Conservation (phyloP, 306 rosid genomes). For the Malus orientalis region DNA sequence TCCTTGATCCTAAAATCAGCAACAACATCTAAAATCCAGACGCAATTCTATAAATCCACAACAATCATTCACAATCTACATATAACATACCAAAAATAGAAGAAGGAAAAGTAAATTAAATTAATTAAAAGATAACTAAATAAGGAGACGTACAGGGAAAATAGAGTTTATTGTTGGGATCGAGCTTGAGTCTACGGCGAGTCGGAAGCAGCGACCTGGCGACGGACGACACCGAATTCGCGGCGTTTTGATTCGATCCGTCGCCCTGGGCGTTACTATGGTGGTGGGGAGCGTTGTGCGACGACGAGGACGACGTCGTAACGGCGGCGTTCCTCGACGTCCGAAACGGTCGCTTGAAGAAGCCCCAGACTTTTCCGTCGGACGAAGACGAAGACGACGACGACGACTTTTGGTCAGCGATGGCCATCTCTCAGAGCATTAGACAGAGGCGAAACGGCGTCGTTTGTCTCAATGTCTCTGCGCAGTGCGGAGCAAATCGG, state of each 20-base stretch:
- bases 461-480: not conserved
- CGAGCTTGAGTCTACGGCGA: conserved; percentile 97
- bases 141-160: conserved; percentile 63
- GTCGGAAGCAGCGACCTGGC: conserved; percentile 86
- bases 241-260: conserved; percentile 41
- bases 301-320: conserved; percentile 31
- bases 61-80: not conserved
- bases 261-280: conserved; percentile 16
- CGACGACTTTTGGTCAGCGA: conserved; percentile 51
- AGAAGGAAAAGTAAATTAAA: not conserved
- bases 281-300: conserved; percentile 17
- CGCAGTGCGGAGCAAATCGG: conserved; percentile 3
- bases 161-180: conserved; percentile 83
- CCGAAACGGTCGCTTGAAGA: conserved; percentile 76
- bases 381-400: conserved; percentile 39
- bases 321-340: conserved; percentile 32
- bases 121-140: not conserved
- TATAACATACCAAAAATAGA: not conserved
- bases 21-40: not conserved
- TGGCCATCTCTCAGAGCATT: conserved; percentile 56
- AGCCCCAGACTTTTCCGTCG: conserved; percentile 83
- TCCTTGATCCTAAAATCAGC: not conserved
- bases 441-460: not conserved
- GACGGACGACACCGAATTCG: conserved; percentile 78
- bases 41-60: not conserved